A percentile compares a stretch with the other conserved stretches of the same genome.
Conservation (phyloP, 441 rosid genomes). For the Adansonia gregorii region DNA sequence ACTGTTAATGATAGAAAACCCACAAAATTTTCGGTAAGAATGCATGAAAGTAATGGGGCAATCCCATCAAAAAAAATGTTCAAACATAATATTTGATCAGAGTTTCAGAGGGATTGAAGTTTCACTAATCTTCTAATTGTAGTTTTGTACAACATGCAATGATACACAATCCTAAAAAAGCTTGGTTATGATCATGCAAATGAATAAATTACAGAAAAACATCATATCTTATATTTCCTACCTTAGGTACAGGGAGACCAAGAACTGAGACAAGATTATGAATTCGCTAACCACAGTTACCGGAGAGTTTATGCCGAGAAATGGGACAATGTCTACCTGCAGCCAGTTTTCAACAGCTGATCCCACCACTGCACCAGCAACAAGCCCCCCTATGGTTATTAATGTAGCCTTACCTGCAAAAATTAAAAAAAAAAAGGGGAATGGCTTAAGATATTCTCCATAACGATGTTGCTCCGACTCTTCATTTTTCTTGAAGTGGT, state of each 20-base stretch:
- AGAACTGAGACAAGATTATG: constrained; percentile 80
- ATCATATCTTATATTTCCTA: constrained; percentile 40
- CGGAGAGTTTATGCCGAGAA: constrained; percentile 84
- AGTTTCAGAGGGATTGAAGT: constrained; percentile 19
- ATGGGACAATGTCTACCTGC: constrained; percentile 93
- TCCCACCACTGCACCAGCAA: constrained; percentile 92
- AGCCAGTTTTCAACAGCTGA: constrained; percentile 88
- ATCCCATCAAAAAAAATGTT: neutral
- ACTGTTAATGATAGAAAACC: neutral
- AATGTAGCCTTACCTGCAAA: constrained; percentile 81
- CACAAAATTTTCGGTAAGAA: neutral
- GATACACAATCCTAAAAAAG: constrained; percentile 48
- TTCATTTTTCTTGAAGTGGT: no score
- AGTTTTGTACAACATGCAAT: constrained; percentile 59
- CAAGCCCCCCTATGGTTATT: constrained; percentile 83
- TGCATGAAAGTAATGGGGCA: constrained; percentile 4
- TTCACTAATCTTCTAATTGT: constrained; percentile 33
- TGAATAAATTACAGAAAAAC: constrained; percentile 37
- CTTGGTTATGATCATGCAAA: constrained; percentile 49
- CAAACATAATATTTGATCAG: neutral
- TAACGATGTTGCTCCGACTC: no score
- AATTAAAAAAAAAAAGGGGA: neutral
- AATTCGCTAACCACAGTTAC: constrained; percentile 85
- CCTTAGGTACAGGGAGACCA: constrained; percentile 79
- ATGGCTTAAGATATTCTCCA: constrained; percentile 13